Base-by-base conservation (phyloP, 1,284 basidiomycete species). In the Termitomyces sp. region DNA sequence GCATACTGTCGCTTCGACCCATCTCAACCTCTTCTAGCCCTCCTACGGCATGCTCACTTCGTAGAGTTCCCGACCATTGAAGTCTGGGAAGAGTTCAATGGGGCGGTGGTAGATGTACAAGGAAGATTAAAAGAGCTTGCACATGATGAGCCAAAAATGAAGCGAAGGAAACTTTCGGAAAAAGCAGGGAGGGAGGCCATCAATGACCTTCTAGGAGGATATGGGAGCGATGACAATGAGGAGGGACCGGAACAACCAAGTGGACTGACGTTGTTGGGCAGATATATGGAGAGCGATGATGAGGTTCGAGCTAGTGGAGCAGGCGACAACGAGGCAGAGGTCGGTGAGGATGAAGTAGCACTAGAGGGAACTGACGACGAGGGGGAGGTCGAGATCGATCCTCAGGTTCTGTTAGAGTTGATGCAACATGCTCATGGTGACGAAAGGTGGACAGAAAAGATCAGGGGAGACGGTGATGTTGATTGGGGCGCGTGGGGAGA, bases 51-150 rank as follows among this genome's bases (percentile, higher is more conserved):
- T 43, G 88, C 81, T 49, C 75, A 81, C 34, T 91, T 91, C 64
- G 77, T 89, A 42, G 92, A 94, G 68, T 94, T 83, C 63, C 92
- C 92, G 3, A 84, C 83, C 0, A 81, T 95, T 41, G 83, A 90
- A 49, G 70, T 94, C 3, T 86, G 82, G 73, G 79, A 85, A 48
- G 78, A 81, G 47, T 92, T 91, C 70, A 69, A 69, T 5, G 82
- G 81, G 5, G 73, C 71, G 9, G 62, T 88, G 34, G 72, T 88
- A 9, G 80, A 86, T 57, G 71, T 73, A 47, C 64, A 73, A 46
- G 83, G 80, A 2, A 62, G 72, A 13, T 66, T 81, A 45, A 65
- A 61, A 38, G 66, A 67, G 36, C 39, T 50, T 53, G 71, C 64
- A 13, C 69, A 74, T 7, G 68, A 69, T 40, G 70, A 76, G 58